Percentiles rank a stretch among this genome's conserved stretches.
phyloP scores from a whole-genome alignment of 164 flowering plant species.

The Dillenia suffruticosa region DNA sequence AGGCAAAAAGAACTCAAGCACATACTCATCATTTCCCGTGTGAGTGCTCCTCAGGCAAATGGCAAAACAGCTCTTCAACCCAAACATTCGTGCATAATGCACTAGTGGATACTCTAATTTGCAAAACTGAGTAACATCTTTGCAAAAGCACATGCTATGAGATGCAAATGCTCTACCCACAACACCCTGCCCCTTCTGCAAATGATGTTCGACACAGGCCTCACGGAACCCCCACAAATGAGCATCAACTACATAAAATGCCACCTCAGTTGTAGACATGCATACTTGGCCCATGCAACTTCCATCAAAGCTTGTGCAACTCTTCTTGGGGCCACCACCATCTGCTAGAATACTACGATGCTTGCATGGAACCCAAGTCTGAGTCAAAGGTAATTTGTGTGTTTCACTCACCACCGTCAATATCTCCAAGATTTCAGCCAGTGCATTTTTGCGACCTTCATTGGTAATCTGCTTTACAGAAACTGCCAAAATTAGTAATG shows the following conservation, averaged over 20 bases:
- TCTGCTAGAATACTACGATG: constrained; percentile 78
- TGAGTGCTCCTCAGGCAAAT: constrained; percentile 67
- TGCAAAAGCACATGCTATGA: constrained; percentile 59
- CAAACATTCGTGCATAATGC: constrained; percentile 93
- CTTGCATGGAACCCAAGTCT: constrained; percentile 98
- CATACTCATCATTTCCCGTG: constrained; percentile 83
- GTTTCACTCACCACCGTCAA: constrained; percentile 81
- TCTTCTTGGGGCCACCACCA: constrained; percentile 84
- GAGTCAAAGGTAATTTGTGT: constrained; percentile 87
- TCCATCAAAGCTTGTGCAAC: constrained; percentile 91
- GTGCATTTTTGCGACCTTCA: constrained; percentile 83
- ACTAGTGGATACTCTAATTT: constrained; percentile 91
- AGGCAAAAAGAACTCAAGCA: constrained; percentile 90
- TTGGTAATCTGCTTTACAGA: constrained; percentile 68
- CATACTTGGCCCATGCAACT: constrained; percentile 90
- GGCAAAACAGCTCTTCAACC: constrained; percentile 67
- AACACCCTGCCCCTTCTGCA: constrained; percentile 90
- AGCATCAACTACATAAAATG: constrained; percentile 86
- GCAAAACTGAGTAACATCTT: constrained; percentile 65
- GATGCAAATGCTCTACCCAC: constrained; percentile 81
- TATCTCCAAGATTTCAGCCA: constrained; percentile 88
- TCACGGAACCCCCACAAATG: constrained; percentile 94
- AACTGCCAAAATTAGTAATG: constrained; percentile 12
- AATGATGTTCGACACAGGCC: constrained; percentile 95
- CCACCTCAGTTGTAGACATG: constrained; percentile 92